Evolutionary conservation across 2,329 filamentous ascomycete genomes (phyloP), one percentile per base, ranked within the genome.

Genomic region (Alternaria rosae): DNA sequence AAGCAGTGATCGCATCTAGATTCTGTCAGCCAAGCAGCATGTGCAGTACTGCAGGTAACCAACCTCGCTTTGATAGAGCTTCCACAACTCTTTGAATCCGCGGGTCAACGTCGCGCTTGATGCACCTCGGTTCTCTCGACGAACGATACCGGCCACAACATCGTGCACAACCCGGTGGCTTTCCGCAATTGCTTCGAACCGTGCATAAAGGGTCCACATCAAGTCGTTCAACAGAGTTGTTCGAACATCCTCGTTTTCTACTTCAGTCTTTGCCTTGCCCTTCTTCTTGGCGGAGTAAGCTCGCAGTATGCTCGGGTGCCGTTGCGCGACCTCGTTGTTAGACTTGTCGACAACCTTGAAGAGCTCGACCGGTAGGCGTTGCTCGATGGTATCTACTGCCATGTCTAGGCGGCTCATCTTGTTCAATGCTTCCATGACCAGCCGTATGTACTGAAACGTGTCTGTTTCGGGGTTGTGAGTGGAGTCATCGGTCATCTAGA

Each of bases 21-120:
- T 3, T 5, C 11, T 26, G 20, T 55, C 67, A 41, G 70, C 59
- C 42, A 45, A 47, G 13, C 6, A 30, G 3, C 20, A 21, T 11
- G 5, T 3, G 6, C 9, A 20, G 6, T 21, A 13, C n/a, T 17
- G 7, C 25, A 11, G 15, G n/a, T 26, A 17, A 61, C 68, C 45
- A 64, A 76, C 76, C 77, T 99, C 95, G 79, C 96, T 98, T 76
- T 99, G 95, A 73, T 97, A 94, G 8, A 99, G 84, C 76, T 97
- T 97, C 96, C 96, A 99, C 42, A 99, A 83, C 80, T 98, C 95
- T 74, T 94, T 95, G 81, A 99, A 99, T 58, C 93, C 93, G 57
- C 93, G 90, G 6, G 93, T 90, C 52, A 98, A 85, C 1, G 87
- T 85, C 82, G 82, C 90, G 51, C 71, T 77, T 83, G 78, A 88